Percentiles rank a stretch among this genome's conserved stretches.
Conservation (phyloP, 441 rosid genomes). For the Croton laevigatus region DNA sequence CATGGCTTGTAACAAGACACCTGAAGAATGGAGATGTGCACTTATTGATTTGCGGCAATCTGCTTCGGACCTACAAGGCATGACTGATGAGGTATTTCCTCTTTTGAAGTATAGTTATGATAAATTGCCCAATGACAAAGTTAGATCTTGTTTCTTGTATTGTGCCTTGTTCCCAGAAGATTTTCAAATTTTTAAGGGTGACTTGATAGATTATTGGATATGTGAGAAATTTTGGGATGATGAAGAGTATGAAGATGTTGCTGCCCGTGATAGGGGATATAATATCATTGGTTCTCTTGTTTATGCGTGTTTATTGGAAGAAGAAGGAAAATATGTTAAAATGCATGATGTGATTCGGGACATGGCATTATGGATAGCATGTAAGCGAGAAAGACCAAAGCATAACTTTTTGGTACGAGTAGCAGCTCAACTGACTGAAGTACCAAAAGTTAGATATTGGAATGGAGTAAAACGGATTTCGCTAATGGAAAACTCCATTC, state of each 20-base stretch:
- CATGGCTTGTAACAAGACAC: constrained; percentile 28
- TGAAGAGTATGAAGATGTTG: neutral
- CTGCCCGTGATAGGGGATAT: neutral
- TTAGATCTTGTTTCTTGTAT: constrained; percentile 13
- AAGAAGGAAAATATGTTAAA: neutral
- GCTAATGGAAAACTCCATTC: neutral
- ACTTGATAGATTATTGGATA: constrained; percentile 25
- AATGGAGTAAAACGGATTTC: constrained; percentile 13
- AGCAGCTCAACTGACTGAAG: constrained; percentile 2
- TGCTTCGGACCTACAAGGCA: constrained; percentile 17
- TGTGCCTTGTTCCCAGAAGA: constrained; percentile 19
- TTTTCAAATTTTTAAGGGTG: neutral
- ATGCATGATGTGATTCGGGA: constrained; percentile 25
- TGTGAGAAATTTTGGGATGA: constrained; percentile 16
- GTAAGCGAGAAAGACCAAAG: neutral
- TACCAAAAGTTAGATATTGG: constrained; percentile 11
- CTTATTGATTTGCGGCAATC: constrained; percentile 14
- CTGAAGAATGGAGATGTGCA: constrained; percentile 21
- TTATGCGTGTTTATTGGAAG: constrained; percentile 15
- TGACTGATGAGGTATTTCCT: constrained; percentile 21
- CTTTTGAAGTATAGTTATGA: constrained; percentile 34
- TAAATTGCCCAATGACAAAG: neutral
- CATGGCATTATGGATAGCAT: constrained; percentile 23
- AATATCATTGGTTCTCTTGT: constrained; percentile 5
- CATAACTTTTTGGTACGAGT: neutral